Evolutionary conservation across 495 filamentous ascomycete genomes (phyloP).

Genomic region (Penicillium desertorum): DNA sequence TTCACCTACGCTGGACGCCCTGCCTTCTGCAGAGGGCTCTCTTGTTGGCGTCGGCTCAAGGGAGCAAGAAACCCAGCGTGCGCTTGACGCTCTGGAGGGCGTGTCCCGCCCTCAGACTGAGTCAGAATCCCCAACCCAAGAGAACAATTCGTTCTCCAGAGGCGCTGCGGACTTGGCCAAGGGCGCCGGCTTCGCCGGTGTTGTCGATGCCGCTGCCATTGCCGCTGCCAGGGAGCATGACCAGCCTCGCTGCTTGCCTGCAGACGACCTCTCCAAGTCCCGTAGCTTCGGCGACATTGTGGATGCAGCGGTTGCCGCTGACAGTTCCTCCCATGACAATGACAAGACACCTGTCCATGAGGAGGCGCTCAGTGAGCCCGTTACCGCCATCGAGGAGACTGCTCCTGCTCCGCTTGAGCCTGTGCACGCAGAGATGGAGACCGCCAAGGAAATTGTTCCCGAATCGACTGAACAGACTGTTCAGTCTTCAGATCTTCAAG

Average conservation of each 20-base stretch:
- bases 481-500: constrained; percentile 10
- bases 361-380: constrained; percentile 15
- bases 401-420: constrained; percentile 1
- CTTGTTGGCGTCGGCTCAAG: constrained; percentile 20
- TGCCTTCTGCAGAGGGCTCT: constrained; percentile 43
- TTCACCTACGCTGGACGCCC: constrained; percentile 26
- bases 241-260: constrained; percentile 1
- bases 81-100: constrained; percentile 7
- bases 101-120: constrained; percentile 7
- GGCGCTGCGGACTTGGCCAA: not conserved
- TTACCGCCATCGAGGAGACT: constrained; percentile 21
- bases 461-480: constrained; percentile 5
- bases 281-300: constrained; percentile 29
- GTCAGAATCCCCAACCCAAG: constrained; percentile 26
- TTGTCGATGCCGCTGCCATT: constrained; percentile 34
- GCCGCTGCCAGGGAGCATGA: constrained; percentile 20
- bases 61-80: constrained; percentile 13
- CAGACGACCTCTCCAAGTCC: not conserved
- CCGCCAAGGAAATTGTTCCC: constrained; percentile 10
- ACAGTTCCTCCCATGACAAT: not conserved
- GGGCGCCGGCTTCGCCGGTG: constrained; percentile 25
- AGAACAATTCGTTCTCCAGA: constrained; percentile 5
- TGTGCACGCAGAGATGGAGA: constrained; percentile 4
- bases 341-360: constrained; percentile 5
- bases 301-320: constrained; percentile 27